These are phyloP conservation scores for Ailanthus altissimus DNA, from an alignment of 345 rosid species.

Conservation along the genomic window DNA sequence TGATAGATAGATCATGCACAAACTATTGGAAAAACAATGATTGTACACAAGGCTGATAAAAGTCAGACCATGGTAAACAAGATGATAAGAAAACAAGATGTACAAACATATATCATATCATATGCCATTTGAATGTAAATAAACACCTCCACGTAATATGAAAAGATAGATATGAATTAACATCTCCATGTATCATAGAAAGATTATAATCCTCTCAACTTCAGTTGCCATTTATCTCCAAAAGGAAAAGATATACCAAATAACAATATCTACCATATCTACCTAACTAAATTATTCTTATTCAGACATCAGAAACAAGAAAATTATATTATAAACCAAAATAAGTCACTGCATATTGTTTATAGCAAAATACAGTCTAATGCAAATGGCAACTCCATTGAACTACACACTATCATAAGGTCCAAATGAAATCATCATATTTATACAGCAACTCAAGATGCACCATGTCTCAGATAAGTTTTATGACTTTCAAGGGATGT, in stretches of 20 bases:
- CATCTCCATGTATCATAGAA: neutral
- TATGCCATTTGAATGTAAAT: neutral
- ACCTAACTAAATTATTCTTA: neutral
- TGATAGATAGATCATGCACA: neutral
- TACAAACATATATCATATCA: slow-evolving; percentile 3
- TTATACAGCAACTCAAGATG: neutral
- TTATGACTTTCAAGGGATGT: neutral
- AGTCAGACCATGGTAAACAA: neutral
- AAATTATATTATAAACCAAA: neutral
- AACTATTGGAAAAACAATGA: neutral
- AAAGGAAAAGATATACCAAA: neutral
- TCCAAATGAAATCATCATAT: neutral
- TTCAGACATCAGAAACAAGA: neutral
- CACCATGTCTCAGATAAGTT: neutral
- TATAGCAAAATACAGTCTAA: neutral
- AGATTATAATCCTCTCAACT: neutral
- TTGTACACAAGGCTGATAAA: neutral
- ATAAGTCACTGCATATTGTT: slow-evolving; percentile 1
- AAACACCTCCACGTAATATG: neutral
- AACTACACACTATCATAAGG: neutral
- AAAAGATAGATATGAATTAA: neutral
- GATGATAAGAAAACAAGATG: neutral
- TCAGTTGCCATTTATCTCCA: neutral
- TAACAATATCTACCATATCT: neutral
- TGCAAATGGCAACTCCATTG: neutral